These are phyloP conservation scores for Aspergillus chevalieri DNA, from an alignment of 2,329 filamentous ascomycete genomes.

Conservation along the genomic window DNA sequence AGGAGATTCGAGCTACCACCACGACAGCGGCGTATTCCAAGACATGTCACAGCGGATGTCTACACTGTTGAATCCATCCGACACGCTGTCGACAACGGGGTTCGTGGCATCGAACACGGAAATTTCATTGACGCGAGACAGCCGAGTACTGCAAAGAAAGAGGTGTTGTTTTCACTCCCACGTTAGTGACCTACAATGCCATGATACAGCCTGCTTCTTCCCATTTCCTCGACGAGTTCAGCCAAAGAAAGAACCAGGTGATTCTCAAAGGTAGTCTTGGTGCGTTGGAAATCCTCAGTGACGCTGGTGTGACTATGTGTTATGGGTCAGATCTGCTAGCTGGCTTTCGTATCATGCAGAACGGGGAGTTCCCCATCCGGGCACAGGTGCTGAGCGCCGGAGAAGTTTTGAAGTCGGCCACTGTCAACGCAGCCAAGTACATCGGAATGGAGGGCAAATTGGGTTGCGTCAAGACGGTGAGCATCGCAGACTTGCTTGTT, in stretches of 20 bases:
- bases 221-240: constrained; percentile 2
- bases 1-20: constrained; percentile 50
- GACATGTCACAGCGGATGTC: constrained; percentile 51
- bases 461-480: constrained; percentile 46
- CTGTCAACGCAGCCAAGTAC: constrained; percentile 46
- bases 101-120: constrained; percentile 49
- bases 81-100: constrained; percentile 50
- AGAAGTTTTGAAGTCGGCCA: constrained; percentile 45
- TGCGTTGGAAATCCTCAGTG: constrained; percentile 41
- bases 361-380: constrained; percentile 43
- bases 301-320: constrained; percentile 50
- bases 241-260: constrained; percentile 42
- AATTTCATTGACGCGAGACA: constrained; percentile 40
- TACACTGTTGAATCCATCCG: constrained; percentile 51
- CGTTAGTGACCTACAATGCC: constrained; percentile 45
- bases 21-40: constrained; percentile 44
- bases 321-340: constrained; percentile 51
- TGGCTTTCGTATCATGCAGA: constrained; percentile 40
- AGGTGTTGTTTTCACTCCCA: constrained; percentile 47
- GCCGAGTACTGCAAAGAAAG: constrained; percentile 44
- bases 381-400: constrained; percentile 33
- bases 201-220: constrained; percentile 34
- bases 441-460: constrained; percentile 41
- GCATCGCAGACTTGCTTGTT: constrained; percentile 48
- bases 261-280: constrained; percentile 43